A percentile compares a stretch with the other conserved stretches of the same genome.
phyloP scores from a whole-genome alignment of 371 early-diverging fungal genomes.

The Mucor plumbeus region DNA sequence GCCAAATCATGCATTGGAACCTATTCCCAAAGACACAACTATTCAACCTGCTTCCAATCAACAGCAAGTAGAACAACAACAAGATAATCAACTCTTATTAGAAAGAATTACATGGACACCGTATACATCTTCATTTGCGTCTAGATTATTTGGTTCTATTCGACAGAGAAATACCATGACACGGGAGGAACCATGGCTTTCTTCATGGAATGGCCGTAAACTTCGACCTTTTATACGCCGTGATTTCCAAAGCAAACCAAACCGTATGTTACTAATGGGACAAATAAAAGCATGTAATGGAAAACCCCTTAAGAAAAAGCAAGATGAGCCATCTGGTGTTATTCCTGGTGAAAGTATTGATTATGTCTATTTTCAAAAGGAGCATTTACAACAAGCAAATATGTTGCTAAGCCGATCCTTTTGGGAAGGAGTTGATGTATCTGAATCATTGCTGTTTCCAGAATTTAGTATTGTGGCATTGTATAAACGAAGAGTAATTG shows the following conservation, averaged over 20 bases:
- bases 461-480: constrained; percentile 89
- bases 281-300: constrained; percentile 47
- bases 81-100: constrained; percentile 16
- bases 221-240: constrained; percentile 76
- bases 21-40: constrained; percentile 41
- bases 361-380: constrained; percentile 77
- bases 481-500: constrained; percentile 80
- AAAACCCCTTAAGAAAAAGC: constrained; percentile 14
- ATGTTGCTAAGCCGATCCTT: constrained; percentile 77
- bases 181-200: constrained; percentile 54
- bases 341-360: constrained; percentile 68
- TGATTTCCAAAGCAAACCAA: constrained; percentile 59
- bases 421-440: constrained; percentile 95
- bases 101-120: constrained; percentile 56
- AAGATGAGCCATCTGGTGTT: constrained; percentile 4
- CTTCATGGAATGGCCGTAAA: constrained; percentile 70
- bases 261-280: constrained; percentile 53
- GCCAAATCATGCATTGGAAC: constrained; percentile 26
- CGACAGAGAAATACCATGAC: constrained; percentile 62
- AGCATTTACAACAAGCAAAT: constrained; percentile 82
- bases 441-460: constrained; percentile 84
- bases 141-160: constrained; percentile 71
- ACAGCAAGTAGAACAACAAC: constrained; percentile 11
- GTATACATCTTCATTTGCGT: constrained; percentile 74
- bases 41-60: constrained; percentile 34